Conservation (phyloP, 371 early-diverging fungal species). For the Circinella minor region DNA sequence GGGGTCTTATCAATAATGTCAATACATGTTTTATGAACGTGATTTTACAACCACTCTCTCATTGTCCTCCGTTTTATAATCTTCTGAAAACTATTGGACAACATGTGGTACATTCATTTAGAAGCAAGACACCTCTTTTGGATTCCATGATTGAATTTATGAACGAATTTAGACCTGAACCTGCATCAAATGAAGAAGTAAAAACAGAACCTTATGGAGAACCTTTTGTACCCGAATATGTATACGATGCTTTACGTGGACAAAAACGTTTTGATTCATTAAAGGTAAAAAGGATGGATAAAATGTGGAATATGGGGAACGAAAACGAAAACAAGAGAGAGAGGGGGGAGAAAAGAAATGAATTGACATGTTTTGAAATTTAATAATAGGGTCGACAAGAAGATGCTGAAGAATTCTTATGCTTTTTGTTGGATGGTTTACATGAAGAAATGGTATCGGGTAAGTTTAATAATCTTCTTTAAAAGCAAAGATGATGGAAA, state of each 20-base stretch:
- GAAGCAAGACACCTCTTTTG: constrained; percentile 78
- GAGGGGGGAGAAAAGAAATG: too few species aligned
- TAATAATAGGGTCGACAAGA: constrained; percentile 84
- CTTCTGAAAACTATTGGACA: constrained; percentile 71
- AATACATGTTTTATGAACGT: constrained; percentile 98
- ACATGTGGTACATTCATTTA: constrained; percentile 71
- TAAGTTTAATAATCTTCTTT: constrained; percentile 13
- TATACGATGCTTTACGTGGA: constrained; percentile 86
- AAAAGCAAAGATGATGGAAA: too few species aligned
- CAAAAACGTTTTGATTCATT: constrained; percentile 82
- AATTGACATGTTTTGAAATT: not conserved
- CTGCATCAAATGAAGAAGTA: constrained; percentile 26
- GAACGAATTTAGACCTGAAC: constrained; percentile 69
- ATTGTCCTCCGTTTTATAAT: constrained; percentile 91
- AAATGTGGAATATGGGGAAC: not conserved
- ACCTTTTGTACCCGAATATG: constrained; percentile 92
- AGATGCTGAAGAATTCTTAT: constrained; percentile 96
- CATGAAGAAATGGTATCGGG: constrained; percentile 88
- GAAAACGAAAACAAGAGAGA: too few species aligned
- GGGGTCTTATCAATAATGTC: constrained; percentile 94
- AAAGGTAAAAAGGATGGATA: constrained; percentile 39
- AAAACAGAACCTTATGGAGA: constrained; percentile 60
- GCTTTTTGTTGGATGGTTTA: constrained; percentile 90
- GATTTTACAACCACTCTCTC: constrained; percentile 85
- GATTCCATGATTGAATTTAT: constrained; percentile 86